These are phyloP conservation scores for Xylaria sp. DNA, from an alignment of 2,329 filamentous ascomycete species.

Conservation along the genomic window DNA sequence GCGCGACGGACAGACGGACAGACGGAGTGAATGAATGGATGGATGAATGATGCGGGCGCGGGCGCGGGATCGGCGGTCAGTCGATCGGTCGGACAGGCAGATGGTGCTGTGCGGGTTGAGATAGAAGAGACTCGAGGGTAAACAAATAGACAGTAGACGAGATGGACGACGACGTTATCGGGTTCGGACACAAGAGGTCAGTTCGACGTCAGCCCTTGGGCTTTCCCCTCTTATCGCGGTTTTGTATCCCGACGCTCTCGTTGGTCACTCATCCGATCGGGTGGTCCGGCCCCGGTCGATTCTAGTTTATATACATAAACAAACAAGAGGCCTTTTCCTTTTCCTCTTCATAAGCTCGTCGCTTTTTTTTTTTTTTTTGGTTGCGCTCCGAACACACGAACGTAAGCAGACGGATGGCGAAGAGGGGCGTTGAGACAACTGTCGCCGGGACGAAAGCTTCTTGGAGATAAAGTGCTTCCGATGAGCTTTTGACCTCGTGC, in stretches of 20 bases:
- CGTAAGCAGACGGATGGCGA: constrained; percentile 16
- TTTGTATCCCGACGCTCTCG: constrained; percentile 33
- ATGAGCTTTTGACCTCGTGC: constrained; percentile 38
- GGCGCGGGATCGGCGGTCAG: constrained; percentile 7
- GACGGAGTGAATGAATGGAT: neutral
- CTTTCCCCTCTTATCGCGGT: constrained; percentile 38
- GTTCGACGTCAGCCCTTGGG: constrained; percentile 38
- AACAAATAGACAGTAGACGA: constrained; percentile 3
- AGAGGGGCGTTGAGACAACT: constrained; percentile 22
- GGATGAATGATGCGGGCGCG: constrained; percentile 5
- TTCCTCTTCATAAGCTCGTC: constrained; percentile 6
- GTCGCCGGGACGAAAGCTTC: constrained; percentile 33
- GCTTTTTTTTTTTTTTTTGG: neutral
- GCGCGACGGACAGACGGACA: constrained; percentile 33
- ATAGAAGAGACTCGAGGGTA: constrained; percentile 9
- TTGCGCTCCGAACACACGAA: neutral
- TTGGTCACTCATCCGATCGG: constrained; percentile 34
- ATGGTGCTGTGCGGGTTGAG: neutral
- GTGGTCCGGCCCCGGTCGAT: constrained; percentile 30
- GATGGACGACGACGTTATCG: constrained; percentile 20
- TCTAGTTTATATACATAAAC: constrained; percentile 2
- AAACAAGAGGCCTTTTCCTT: neutral
- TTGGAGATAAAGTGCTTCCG: constrained; percentile 35
- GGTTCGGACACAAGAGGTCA: constrained; percentile 32
- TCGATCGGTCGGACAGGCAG: constrained; percentile 20